Percentiles rank a stretch among this genome's conserved stretches.
Evolutionary conservation across 1,284 basidiomycete species (phyloP).

Genomic region (Cronartium quercuum): DNA sequence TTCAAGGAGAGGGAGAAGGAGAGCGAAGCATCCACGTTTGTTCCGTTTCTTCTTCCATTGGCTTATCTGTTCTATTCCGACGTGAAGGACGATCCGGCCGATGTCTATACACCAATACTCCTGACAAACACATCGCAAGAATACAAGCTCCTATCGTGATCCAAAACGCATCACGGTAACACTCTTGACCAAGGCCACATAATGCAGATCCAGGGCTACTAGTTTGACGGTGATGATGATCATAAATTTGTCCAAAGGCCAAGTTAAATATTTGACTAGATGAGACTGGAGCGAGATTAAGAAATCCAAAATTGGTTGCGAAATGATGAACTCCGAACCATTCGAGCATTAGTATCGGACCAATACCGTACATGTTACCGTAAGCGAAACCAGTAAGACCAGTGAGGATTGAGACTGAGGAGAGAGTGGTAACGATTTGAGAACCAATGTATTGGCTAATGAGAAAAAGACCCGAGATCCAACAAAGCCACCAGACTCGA

Average conservation of each 20-base stretch:
- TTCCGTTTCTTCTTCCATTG: background rate
- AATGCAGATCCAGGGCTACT: background rate
- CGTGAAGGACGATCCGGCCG: background rate
- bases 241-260: slow-evolving; percentile 33
- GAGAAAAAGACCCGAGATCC: slow-evolving; percentile 18
- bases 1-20: background rate
- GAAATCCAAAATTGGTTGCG: slow-evolving; percentile 20
- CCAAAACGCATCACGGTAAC: background rate
- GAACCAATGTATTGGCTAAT: slow-evolving; percentile 6
- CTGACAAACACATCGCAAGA: background rate
- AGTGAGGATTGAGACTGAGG: background rate
- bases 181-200: background rate
- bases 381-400: slow-evolving; percentile 26
- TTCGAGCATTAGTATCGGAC: slow-evolving; percentile 12
- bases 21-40: background rate
- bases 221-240: slow-evolving; percentile 2
- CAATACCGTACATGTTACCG: slow-evolving; percentile 27
- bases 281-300: slow-evolving; percentile 20
- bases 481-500: slow-evolving; percentile 26
- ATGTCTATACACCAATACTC: background rate
- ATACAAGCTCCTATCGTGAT: background rate
- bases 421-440: background rate
- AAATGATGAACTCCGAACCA: slow-evolving; percentile 26
- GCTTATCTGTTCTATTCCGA: background rate
- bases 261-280: slow-evolving; percentile 29